Percentiles rank a stretch among this genome's conserved stretches.
Conservation (phyloP, 257 asterid species). For the Haberlea rhodopensis region DNA sequence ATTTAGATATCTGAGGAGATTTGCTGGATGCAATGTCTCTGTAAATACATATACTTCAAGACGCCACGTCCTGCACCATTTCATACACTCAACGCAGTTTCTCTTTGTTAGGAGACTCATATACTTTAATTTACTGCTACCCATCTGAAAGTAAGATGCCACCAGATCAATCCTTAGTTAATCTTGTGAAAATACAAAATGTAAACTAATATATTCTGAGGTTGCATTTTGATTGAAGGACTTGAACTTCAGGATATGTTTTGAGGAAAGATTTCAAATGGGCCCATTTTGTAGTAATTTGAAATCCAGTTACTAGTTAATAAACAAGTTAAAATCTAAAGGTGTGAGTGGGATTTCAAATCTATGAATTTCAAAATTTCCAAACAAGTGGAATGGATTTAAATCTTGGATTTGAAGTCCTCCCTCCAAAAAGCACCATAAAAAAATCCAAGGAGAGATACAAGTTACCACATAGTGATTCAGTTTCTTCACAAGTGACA, state of each 20-base stretch:
- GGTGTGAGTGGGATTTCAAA: too few relatives aligned
- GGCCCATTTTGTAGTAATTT: too few relatives aligned
- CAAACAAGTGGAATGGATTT: too few relatives aligned
- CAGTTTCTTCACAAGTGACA: constrained; percentile 8
- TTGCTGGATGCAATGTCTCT: neutral
- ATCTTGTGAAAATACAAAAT: neutral
- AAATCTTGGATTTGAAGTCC: too few relatives aligned
- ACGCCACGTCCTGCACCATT: neutral
- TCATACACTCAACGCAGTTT: neutral
- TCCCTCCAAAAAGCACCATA: too few relatives aligned
- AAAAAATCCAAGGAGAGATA: constrained; percentile 7
- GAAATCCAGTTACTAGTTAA: too few relatives aligned
- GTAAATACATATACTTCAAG: neutral
- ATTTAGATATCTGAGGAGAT: neutral
- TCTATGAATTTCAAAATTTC: too few relatives aligned
- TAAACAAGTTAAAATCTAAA: too few relatives aligned
- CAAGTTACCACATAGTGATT: constrained; percentile 14
- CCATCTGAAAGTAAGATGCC: constrained; percentile 6
- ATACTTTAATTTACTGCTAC: constrained; percentile 5
- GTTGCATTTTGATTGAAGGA: too few relatives aligned
- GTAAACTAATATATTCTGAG: neutral
- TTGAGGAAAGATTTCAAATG: too few relatives aligned
- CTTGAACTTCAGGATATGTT: too few relatives aligned
- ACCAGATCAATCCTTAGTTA: neutral
- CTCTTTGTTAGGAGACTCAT: neutral